phyloP scores from a whole-genome alignment of 306 rosid species.

The Gastrolobium villosum region DNA sequence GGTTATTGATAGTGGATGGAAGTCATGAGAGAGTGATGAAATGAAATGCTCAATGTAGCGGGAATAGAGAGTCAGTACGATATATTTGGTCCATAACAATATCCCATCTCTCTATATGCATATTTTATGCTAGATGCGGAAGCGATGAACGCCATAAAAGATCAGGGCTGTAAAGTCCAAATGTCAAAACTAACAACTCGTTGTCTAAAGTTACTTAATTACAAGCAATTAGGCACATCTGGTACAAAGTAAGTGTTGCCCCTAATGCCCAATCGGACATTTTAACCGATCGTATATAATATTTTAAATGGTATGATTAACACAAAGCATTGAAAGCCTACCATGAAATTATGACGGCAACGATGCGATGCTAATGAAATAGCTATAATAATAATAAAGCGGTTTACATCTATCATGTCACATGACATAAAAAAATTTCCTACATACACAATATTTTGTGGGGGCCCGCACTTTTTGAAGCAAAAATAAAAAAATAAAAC shows the following conservation, averaged over 20 bases:
- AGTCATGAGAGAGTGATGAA: too few species aligned
- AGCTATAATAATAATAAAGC: neutral
- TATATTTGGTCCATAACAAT: too few species aligned
- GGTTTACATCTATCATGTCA: too few species aligned
- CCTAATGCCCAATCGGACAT: constrained; percentile 9
- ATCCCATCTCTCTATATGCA: too few species aligned
- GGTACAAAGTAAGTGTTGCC: neutral
- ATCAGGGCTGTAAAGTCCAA: neutral
- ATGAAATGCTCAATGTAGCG: too few species aligned
- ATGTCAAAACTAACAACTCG: neutral
- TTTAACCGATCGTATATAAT: neutral
- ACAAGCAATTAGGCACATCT: neutral
- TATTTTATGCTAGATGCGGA: too few species aligned
- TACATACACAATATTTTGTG: too few species aligned
- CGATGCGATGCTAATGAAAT: neutral
- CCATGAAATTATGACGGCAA: constrained; percentile 33
- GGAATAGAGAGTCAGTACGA: too few species aligned
- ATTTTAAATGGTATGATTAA: neutral
- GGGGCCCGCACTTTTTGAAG: too few species aligned
- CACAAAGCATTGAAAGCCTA: constrained; percentile 4
- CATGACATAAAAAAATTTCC: too few species aligned
- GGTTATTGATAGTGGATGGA: too few species aligned
- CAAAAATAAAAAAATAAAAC: too few species aligned
- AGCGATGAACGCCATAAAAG: neutral
- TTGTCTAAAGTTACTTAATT: neutral